These are phyloP conservation scores for Diaporthe helianthi DNA, from an alignment of 2,329 filamentous ascomycete species.

Conservation along the genomic window DNA sequence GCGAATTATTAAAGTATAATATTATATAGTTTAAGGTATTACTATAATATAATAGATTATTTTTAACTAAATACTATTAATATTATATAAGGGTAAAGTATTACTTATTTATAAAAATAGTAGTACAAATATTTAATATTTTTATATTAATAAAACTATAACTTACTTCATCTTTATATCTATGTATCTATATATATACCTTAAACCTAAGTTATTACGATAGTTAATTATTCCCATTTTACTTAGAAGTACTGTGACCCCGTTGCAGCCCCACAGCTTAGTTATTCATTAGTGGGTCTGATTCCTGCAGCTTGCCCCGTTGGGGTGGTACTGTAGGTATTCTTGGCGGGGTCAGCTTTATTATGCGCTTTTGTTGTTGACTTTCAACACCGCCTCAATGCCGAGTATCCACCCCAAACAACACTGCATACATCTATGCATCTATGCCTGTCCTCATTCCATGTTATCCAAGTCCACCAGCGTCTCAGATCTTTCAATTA, in stretches of 20 bases:
- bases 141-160: too few relatives aligned
- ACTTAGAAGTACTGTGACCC: neutral
- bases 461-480: neutral
- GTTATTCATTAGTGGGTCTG: conserved; percentile 4
- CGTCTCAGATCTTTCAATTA: neutral
- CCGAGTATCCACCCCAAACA: conserved; percentile 14
- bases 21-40: too few relatives aligned
- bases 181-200: too few relatives aligned
- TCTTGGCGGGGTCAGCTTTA: conserved; percentile 20
- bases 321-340: conserved; percentile 8
- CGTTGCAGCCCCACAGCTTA: neutral
- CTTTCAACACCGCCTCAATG: neutral
- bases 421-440: neutral
- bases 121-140: too few relatives aligned
- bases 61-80: too few relatives aligned
- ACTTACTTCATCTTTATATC: too few relatives aligned
- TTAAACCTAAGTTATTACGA: too few relatives aligned
- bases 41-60: too few relatives aligned
- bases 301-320: neutral
- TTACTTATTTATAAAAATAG: too few relatives aligned
- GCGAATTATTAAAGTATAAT: too few relatives aligned
- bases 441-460: neutral
- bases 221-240: too few relatives aligned
- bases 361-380: conserved; percentile 14
- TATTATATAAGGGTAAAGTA: too few relatives aligned